These are phyloP conservation scores for Pulveroboletus sp. DNA, from an alignment of 768 basidiomycete species.

Conservation along the genomic window DNA sequence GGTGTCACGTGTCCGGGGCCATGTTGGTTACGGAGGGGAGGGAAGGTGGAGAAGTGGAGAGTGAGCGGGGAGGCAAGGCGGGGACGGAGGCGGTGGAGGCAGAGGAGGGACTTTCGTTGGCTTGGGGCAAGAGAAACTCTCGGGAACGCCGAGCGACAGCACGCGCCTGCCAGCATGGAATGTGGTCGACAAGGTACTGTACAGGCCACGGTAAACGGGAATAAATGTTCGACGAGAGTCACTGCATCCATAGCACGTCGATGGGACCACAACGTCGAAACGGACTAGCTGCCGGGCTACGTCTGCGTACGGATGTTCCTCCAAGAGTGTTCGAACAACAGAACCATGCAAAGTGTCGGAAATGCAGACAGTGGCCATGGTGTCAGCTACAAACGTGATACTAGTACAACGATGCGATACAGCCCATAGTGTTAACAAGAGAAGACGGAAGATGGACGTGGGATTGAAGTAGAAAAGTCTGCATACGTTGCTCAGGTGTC, in stretches of 20 bases:
- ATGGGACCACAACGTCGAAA: no score
- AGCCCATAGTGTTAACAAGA: conserved; percentile 4
- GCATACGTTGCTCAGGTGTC: neutral
- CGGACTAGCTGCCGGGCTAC: no score
- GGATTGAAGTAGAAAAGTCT: conserved; percentile 9
- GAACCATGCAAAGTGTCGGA: neutral
- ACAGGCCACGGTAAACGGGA: neutral
- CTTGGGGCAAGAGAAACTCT: neutral
- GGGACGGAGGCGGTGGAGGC: conserved; percentile 1
- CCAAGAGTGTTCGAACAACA: no score
- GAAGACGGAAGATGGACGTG: neutral
- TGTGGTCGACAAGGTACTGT: neutral
- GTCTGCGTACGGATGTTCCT: no score
- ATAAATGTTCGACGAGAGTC: neutral
- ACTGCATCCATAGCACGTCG: neutral
- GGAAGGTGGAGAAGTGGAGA: conserved; percentile 17
- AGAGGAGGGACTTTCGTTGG: conserved; percentile 8
- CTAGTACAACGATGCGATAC: conserved; percentile 20
- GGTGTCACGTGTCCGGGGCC: conserved; percentile 11
- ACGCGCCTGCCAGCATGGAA: conserved; percentile 23
- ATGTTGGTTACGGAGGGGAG: conserved; percentile 10
- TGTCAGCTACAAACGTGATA: conserved; percentile 14
- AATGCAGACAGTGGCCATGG: neutral
- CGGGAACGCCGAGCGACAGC: conserved; percentile 22
- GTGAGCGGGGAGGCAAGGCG: neutral